Evolutionary conservation across 1,284 basidiomycete genomes (phyloP).

Genomic region (Heterobasidion annosum): DNA sequence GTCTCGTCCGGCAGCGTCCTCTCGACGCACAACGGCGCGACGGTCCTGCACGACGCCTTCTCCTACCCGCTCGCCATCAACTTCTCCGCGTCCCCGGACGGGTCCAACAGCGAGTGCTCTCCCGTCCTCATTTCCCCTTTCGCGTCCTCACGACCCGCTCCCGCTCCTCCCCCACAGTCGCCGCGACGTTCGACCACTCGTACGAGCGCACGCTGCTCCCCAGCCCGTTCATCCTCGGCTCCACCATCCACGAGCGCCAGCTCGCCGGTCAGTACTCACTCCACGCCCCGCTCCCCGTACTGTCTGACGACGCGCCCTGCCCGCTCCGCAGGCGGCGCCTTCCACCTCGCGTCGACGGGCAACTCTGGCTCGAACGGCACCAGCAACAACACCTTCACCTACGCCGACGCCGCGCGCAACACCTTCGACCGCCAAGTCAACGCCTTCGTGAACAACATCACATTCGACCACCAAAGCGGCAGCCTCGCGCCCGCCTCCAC

Average conservation of each 20-base stretch:
- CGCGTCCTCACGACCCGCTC: background rate
- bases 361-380: slow-evolving; percentile 56
- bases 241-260: slow-evolving; percentile 51
- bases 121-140: background rate
- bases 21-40: slow-evolving; percentile 53
- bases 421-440: slow-evolving; percentile 55
- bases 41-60: slow-evolving; percentile 48
- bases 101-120: slow-evolving; percentile 37
- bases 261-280: slow-evolving; percentile 33
- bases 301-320: background rate
- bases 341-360: slow-evolving; percentile 32
- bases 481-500: slow-evolving; percentile 30
- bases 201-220: slow-evolving; percentile 53
- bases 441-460: slow-evolving; percentile 52
- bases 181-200: slow-evolving; percentile 53
- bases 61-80: slow-evolving; percentile 61
- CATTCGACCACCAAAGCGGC: slow-evolving; percentile 49
- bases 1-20: slow-evolving; percentile 41
- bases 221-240: slow-evolving; percentile 47
- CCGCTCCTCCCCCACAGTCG: slow-evolving; percentile 25
- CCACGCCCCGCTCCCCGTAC: background rate
- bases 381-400: slow-evolving; percentile 58
- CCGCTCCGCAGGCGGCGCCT: slow-evolving; percentile 39
- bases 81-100: slow-evolving; percentile 33
- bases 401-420: slow-evolving; percentile 49